These are phyloP conservation scores for Podila horticola DNA, from an alignment of 192 early-diverging fungal species.

Conservation along the genomic window DNA sequence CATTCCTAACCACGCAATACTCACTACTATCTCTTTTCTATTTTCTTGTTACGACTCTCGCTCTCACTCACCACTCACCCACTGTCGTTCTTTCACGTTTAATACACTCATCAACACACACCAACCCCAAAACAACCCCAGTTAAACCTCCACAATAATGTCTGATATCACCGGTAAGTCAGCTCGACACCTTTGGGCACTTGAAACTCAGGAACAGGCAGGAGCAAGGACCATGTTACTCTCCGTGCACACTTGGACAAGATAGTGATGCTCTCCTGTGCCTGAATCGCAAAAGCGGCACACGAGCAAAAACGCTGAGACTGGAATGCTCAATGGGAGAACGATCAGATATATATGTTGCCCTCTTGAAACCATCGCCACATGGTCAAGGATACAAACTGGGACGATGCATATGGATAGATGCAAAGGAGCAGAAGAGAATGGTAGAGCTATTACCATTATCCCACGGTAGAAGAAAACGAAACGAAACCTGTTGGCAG, in stretches of 20 bases:
- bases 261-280: no score
- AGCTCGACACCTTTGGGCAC: background rate
- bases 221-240: background rate
- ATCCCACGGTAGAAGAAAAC: no score
- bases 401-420: no score
- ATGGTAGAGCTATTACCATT: no score
- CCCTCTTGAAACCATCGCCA: no score
- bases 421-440: no score
- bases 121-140: background rate
- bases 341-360: no score
- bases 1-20: background rate
- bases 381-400: no score
- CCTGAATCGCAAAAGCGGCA: no score
- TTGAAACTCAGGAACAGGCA: background rate
- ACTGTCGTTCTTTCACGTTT: no score
- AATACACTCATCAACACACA: background rate
- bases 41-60: slow-evolving; percentile 3
- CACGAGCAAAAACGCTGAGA: no score
- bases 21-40: background rate
- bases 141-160: slow-evolving; percentile 11
- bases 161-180: slow-evolving; percentile 41
- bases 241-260: background rate
- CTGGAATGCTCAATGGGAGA: no score
- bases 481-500: background rate
- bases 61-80: slow-evolving; percentile 1